Percentiles rank a stretch among this genome's conserved stretches.
These are phyloP conservation scores for Gnomoniopsis sp. DNA, from an alignment of 2,329 filamentous ascomycete species.

Conservation along the genomic window DNA sequence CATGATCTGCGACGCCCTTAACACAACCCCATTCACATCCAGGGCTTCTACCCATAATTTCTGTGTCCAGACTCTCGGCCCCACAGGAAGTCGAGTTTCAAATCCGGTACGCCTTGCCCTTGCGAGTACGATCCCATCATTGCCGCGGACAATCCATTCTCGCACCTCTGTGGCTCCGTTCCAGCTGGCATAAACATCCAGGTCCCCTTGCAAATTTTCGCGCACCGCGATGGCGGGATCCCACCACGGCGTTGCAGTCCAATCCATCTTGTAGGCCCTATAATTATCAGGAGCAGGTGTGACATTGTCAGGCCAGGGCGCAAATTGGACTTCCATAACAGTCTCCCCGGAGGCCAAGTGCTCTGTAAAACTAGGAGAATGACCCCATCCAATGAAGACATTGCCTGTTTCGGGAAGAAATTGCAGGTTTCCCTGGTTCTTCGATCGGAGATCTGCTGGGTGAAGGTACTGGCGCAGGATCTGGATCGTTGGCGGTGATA, in stretches of 20 bases:
- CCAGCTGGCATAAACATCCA: conserved; percentile 27
- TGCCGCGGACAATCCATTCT: conserved; percentile 5
- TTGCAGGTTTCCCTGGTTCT: conserved; percentile 35
- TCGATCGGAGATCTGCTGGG: conserved; percentile 30
- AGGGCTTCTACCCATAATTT: neutral
- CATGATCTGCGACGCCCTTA: neutral
- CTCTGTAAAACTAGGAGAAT: conserved; percentile 43
- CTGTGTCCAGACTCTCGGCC: neutral
- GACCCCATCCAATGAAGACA: conserved; percentile 43
- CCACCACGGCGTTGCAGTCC: conserved; percentile 23
- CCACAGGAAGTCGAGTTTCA: neutral
- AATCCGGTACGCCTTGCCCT: neutral
- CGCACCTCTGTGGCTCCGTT: conserved; percentile 30
- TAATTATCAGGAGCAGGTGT: conserved; percentile 16
- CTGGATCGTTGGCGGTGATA: conserved; percentile 37
- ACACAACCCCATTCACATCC: neutral
- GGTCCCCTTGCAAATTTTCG: conserved; percentile 19
- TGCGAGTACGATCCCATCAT: neutral
- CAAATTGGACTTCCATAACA: conserved; percentile 39
- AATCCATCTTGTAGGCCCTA: conserved; percentile 24
- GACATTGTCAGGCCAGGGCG: conserved; percentile 22
- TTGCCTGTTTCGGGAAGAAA: neutral
- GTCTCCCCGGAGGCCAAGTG: conserved; percentile 34
- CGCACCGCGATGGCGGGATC: conserved; percentile 20
- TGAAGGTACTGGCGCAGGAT: conserved; percentile 36